Base-by-base conservation (phyloP, 2,329 filamentous ascomycete species). In the Podosphaera xanthii region DNA sequence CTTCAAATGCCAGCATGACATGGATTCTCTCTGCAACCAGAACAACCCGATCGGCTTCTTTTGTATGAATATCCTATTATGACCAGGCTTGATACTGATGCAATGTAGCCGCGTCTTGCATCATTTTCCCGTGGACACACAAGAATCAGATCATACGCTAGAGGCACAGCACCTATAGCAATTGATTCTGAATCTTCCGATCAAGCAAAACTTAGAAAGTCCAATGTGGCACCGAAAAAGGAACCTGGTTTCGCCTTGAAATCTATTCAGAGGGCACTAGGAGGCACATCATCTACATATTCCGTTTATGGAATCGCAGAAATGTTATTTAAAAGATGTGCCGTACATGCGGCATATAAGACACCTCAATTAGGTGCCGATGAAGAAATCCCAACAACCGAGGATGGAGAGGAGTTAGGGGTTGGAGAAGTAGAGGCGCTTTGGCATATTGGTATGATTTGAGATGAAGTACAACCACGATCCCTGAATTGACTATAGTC, bases 351-450 rank as follows among this genome's bases (percentile, higher is more conserved):
- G 42, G 59, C 64, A 34, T 67, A 68, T 36, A 61, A 58, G 22
- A 65, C 67, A 35, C 63, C 64, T n/a, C 60, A 64, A 54, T 59
- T 62, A 2, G 50, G 55, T 8, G 59, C 65, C 50, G 31, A 84
- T 64, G 79, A 77, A 0, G 76, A 79, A 55, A 78, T 92, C 58
- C 79, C 81, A 35, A 84, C 82, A 70, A 85, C 86, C 2, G 80
- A 80, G 58, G 82, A 84, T 38, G 90, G 88, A 7, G 86, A 94
- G 70, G 87, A 97, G 70, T 70, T 97, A 56, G 90, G 91, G 14
- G 75, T 80, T 33, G 7, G 14, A 22, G 54, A 57, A 14, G 83
- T 83, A 2, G 75, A 77, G 33, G 82, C 84, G 10, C 84, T 83
- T 76, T 96, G 91, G 91, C 87, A 94, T 70, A 75, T 82, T 66